Percentiles rank a stretch among this genome's conserved stretches.
phyloP scores from a whole-genome alignment of 202 grass and related monocot species.

The Sporobolus alterniflorus region DNA sequence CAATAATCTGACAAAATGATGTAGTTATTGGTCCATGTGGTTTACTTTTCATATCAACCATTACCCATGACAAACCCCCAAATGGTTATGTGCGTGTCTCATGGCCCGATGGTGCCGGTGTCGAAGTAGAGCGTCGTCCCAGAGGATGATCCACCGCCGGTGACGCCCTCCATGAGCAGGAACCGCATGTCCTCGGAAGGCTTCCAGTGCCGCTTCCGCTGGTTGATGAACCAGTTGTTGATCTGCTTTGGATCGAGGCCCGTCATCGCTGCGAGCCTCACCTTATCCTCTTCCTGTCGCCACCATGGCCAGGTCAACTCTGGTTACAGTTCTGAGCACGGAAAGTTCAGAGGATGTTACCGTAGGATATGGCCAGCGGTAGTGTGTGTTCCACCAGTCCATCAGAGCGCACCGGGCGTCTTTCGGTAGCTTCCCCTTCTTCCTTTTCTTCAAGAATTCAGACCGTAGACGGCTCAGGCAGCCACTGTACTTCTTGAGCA shows the following conservation, averaged over 20 bases:
- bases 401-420: slow-evolving; percentile 70
- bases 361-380: slow-evolving; percentile 94
- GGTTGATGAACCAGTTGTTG: slow-evolving; percentile 99
- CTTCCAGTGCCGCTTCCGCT: slow-evolving; percentile 96
- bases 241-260: slow-evolving; percentile 92
- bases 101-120: slow-evolving; percentile 73
- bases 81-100: too few relatives aligned
- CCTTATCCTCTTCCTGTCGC: slow-evolving; percentile 90
- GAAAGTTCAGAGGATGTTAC: slow-evolving; percentile 37
- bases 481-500: slow-evolving; percentile 97
- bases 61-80: not conserved
- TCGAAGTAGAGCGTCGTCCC: slow-evolving; percentile 84
- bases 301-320: not conserved
- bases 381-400: slow-evolving; percentile 97
- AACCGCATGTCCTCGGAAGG: slow-evolving; percentile 92
- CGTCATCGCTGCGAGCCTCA: slow-evolving; percentile 67
- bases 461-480: slow-evolving; percentile 78
- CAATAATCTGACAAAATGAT: slow-evolving; percentile 26
- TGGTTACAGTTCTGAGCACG: not conserved
- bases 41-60: slow-evolving; percentile 24
- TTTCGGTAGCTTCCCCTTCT: slow-evolving; percentile 95
- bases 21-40: slow-evolving; percentile 14
- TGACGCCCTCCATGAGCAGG: slow-evolving; percentile 80
- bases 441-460: slow-evolving; percentile 95
- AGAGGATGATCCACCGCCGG: slow-evolving; percentile 50